Conservation (phyloP, 208 protist genomes). For the Porcisia hertigi region DNA sequence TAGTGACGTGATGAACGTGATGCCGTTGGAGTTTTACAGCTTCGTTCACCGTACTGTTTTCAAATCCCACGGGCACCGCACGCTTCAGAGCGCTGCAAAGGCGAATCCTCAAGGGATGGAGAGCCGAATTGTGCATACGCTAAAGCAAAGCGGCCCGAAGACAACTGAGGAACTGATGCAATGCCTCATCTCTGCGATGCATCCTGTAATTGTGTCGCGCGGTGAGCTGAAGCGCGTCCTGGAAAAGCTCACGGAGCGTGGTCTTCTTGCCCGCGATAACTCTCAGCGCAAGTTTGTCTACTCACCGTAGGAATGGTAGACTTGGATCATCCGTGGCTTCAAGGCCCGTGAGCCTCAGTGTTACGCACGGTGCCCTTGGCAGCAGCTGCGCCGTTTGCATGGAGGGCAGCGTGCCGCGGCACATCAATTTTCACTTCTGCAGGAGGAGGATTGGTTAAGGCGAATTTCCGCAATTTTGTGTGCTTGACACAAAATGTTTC, state of each 20-base stretch:
- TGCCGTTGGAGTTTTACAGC: conserved; percentile 28
- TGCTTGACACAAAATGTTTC: not conserved
- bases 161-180: conserved; percentile 24
- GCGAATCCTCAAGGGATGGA: conserved; percentile 28
- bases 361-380: not conserved
- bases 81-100: conserved; percentile 8
- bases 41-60: conserved; percentile 1
- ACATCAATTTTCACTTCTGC: not conserved
- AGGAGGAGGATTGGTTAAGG: not conserved
- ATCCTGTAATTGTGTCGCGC: conserved; percentile 14
- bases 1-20: conserved; percentile 22
- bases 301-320: conserved; percentile 29
- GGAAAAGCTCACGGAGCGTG: conserved; percentile 67
- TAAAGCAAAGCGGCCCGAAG: conserved; percentile 39
- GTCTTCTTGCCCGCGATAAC: conserved; percentile 45
- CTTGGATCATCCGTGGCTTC: not conserved
- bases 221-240: conserved; percentile 55
- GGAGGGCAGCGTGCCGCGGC: not conserved
- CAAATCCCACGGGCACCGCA: conserved; percentile 19
- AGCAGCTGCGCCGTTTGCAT: not conserved
- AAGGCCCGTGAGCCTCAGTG: not conserved
- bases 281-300: conserved; percentile 13
- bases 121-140: conserved; percentile 24
- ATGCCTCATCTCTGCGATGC: conserved; percentile 14
- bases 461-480: not conserved